A percentile compares a stretch with the other conserved stretches of the same genome.
Evolutionary conservation across 208 protist genomes (phyloP).

Genomic region (Crithidia thermophila): DNA sequence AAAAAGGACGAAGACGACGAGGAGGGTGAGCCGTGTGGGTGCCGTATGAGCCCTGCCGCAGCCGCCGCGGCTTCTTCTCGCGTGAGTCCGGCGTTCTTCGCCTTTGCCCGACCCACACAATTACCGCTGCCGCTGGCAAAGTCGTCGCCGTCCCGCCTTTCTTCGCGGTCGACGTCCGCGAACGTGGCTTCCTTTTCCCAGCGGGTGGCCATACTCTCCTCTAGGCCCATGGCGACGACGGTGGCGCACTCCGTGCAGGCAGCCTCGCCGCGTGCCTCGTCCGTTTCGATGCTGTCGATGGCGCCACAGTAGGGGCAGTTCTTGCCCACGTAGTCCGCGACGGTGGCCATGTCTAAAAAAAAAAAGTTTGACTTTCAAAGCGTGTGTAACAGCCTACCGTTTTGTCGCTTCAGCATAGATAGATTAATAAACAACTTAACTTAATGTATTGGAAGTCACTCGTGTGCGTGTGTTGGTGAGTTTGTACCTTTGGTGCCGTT

Average conservation of each 20-base stretch:
- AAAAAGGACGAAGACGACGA: not conserved
- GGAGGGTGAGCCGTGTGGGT: too few relatives aligned
- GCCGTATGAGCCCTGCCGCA: conserved; percentile 34
- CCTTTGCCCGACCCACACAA: conserved; percentile 19
- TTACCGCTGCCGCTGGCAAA: conserved; percentile 2
- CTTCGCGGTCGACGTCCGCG: conserved; percentile 63
- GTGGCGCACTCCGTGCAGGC: conserved; percentile 79
- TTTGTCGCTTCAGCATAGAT: not conserved
- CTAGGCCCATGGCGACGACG: conserved; percentile 80
- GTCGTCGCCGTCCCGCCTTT: conserved; percentile 20
- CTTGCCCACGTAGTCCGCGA: conserved; percentile 67
- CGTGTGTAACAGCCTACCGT: too few relatives aligned
- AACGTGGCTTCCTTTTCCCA: conserved; percentile 76
- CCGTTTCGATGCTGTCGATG: conserved; percentile 69
- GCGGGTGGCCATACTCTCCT: conserved; percentile 67
- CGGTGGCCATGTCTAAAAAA: conserved; percentile 66
- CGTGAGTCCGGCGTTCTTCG: conserved; percentile 21
- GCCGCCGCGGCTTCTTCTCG: conserved; percentile 40
- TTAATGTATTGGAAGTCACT: too few relatives aligned
- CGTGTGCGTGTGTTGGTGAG: too few relatives aligned
- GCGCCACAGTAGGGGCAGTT: conserved; percentile 82
- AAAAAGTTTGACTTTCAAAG: too few relatives aligned
- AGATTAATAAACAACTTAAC: too few relatives aligned
- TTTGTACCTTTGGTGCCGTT: too few relatives aligned
- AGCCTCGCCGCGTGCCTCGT: conserved; percentile 77